Evolutionary conservation across 345 rosid species (phyloP).

Genomic region (Arabis alpina): DNA sequence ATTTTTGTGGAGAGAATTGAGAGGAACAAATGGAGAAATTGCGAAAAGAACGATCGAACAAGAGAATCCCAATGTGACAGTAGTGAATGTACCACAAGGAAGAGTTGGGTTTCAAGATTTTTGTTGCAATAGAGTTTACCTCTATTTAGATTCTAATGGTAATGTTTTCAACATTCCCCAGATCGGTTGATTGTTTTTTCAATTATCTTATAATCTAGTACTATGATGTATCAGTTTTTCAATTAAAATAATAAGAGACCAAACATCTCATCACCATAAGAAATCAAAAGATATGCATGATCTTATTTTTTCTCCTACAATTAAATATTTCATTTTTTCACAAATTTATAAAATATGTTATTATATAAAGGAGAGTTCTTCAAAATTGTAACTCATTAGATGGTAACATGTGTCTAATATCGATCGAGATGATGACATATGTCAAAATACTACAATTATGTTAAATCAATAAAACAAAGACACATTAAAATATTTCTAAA

Average conservation of each 20-base stretch:
- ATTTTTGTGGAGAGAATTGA: slow-evolving; percentile 8
- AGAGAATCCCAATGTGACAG: slow-evolving; percentile 10
- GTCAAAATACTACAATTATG: no score
- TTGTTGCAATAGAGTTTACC: slow-evolving; percentile 15
- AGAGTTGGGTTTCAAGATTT: slow-evolving; percentile 15
- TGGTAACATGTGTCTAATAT: no score
- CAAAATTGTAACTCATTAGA: no score
- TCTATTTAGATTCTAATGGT: neutral
- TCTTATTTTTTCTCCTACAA: slow-evolving; percentile 38
- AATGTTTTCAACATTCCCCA: slow-evolving; percentile 17
- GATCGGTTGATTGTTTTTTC: neutral
- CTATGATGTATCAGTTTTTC: no score
- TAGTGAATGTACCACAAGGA: slow-evolving; percentile 2
- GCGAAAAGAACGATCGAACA: neutral
- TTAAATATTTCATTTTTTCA: no score
- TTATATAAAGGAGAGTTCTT: no score
- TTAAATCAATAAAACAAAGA: no score
- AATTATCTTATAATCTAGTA: neutral
- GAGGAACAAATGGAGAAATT: neutral
- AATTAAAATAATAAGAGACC: no score
- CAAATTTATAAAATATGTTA: no score
- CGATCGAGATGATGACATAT: no score
- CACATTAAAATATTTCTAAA: no score
- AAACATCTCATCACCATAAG: no score
- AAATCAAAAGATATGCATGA: neutral